phyloP scores from a whole-genome alignment of 495 filamentous ascomycete species.

The Thozetella sp. region DNA sequence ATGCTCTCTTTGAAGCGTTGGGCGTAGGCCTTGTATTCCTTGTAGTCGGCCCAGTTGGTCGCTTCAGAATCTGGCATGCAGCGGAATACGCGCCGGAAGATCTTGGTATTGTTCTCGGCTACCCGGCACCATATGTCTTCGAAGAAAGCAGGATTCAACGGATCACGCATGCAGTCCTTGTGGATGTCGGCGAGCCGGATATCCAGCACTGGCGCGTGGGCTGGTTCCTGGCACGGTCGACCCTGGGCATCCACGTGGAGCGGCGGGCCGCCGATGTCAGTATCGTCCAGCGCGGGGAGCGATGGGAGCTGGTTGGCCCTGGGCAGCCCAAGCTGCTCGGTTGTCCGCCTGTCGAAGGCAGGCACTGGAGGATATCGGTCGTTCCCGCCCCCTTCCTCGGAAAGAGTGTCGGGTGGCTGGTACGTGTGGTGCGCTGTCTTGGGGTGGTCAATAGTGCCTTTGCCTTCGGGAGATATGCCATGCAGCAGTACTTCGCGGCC shows the following conservation, averaged over 20 bases:
- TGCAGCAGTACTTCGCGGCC: slow-evolving; percentile 68
- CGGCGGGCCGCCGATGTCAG: slow-evolving; percentile 75
- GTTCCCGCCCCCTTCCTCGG: slow-evolving; percentile 31
- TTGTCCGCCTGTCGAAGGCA: slow-evolving; percentile 47
- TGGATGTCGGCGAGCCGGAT: slow-evolving; percentile 58
- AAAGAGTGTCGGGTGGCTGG: slow-evolving; percentile 11
- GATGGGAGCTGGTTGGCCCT: slow-evolving; percentile 66
- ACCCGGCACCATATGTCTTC: slow-evolving; percentile 86
- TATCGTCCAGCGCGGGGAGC: slow-evolving; percentile 70
- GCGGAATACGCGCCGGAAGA: slow-evolving; percentile 91
- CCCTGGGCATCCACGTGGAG: slow-evolving; percentile 40
- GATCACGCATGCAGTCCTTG: slow-evolving; percentile 71
- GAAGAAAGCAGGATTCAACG: slow-evolving; percentile 80
- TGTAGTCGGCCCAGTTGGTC: slow-evolving; percentile 92
- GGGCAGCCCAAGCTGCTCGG: slow-evolving; percentile 56
- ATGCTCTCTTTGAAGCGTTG: slow-evolving; percentile 75
- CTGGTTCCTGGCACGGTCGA: slow-evolving; percentile 27
- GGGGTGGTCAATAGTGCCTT: slow-evolving; percentile 53
- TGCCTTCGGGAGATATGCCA: slow-evolving; percentile 61
- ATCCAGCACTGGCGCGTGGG: slow-evolving; percentile 64
- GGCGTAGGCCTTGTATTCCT: slow-evolving; percentile 78
- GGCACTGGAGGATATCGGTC: slow-evolving; percentile 52
- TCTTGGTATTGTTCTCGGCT: slow-evolving; percentile 91
- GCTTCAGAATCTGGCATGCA: slow-evolving; percentile 97
- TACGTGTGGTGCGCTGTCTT: slow-evolving; percentile 31